Evolutionary conservation across 441 rosid species (phyloP).

Genomic region (Gossypium trilobum): DNA sequence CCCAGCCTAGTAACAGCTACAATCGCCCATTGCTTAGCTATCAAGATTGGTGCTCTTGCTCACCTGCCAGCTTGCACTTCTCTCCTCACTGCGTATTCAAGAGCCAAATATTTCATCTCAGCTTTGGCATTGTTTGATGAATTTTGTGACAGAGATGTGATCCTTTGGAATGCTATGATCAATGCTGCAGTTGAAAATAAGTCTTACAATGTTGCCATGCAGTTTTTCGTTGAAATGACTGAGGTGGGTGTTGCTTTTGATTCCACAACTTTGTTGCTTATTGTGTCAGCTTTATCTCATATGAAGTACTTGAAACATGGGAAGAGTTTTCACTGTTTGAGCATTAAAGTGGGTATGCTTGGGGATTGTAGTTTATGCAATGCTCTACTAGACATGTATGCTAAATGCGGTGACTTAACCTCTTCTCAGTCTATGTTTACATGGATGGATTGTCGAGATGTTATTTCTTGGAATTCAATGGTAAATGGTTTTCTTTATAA

Average conservation of each 20-base stretch:
- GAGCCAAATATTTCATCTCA: constrained; percentile 26
- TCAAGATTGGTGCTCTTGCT: constrained; percentile 39
- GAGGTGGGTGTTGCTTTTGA: constrained; percentile 29
- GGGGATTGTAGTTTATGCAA: constrained; percentile 35
- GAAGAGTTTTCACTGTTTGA: constrained; percentile 32
- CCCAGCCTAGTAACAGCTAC: constrained; percentile 16
- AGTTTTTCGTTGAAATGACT: constrained; percentile 32
- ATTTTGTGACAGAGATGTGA: constrained; percentile 29
- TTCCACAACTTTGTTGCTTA: constrained; percentile 42
- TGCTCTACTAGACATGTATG: constrained; percentile 48
- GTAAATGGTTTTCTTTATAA: constrained; percentile 40
- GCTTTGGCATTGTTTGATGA: constrained; percentile 34
- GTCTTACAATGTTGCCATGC: constrained; percentile 25
- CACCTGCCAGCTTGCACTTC: constrained; percentile 35
- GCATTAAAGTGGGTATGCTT: constrained; percentile 32
- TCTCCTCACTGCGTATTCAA: constrained; percentile 39
- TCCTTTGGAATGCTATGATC: constrained; percentile 51
- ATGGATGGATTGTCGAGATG: constrained; percentile 30
- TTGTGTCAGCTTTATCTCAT: constrained; percentile 25
- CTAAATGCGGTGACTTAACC: constrained; percentile 38
- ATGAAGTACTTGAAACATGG: constrained; percentile 23
- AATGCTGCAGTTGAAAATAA: constrained; percentile 36
- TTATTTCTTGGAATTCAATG: constrained; percentile 52
- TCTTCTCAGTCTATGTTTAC: constrained; percentile 31
- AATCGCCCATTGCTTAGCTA: constrained; percentile 38